A percentile compares a stretch with the other conserved stretches of the same genome.
These are phyloP conservation scores for Eimeria brunetti DNA, from an alignment of 169 alveolate genomes.

Conservation along the genomic window DNA sequence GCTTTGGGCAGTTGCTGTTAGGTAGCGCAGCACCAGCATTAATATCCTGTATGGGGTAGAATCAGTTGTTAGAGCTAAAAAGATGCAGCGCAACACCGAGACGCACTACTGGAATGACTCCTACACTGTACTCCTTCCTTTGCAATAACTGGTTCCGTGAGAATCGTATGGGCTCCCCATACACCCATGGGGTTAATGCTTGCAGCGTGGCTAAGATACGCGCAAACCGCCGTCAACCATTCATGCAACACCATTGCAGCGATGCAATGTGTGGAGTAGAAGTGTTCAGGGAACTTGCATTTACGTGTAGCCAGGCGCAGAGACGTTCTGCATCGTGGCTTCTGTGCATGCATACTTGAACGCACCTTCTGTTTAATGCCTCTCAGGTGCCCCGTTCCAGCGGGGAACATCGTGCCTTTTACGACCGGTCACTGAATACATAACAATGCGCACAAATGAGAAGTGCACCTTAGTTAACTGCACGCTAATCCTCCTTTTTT, in stretches of 20 bases:
- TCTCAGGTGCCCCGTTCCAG: not conserved
- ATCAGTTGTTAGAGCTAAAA: not conserved
- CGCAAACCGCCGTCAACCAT: not conserved
- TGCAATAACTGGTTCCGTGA: not conserved
- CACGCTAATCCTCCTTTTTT: not conserved
- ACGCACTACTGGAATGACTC: not conserved
- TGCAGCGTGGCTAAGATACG: not conserved
- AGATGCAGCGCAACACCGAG: too few relatives aligned
- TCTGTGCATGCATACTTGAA: not conserved
- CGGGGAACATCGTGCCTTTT: not conserved
- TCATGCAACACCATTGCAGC: not conserved
- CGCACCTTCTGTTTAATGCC: not conserved
- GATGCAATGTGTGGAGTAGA: not conserved
- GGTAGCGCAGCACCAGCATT: not conserved
- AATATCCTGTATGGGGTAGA: not conserved
- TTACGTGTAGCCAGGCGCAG: not conserved
- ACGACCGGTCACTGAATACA: not conserved
- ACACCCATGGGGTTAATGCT: not conserved
- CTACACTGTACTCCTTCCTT: not conserved
- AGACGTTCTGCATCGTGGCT: not conserved
- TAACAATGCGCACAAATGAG: not conserved
- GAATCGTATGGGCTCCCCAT: not conserved
- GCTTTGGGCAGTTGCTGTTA: not conserved
- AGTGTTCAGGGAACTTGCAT: not conserved
- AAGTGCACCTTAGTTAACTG: not conserved